Evolutionary conservation across 2,329 filamentous ascomycete genomes (phyloP), one percentile per base, ranked within the genome.

Genomic region (Zasmidium citrigriseum): DNA sequence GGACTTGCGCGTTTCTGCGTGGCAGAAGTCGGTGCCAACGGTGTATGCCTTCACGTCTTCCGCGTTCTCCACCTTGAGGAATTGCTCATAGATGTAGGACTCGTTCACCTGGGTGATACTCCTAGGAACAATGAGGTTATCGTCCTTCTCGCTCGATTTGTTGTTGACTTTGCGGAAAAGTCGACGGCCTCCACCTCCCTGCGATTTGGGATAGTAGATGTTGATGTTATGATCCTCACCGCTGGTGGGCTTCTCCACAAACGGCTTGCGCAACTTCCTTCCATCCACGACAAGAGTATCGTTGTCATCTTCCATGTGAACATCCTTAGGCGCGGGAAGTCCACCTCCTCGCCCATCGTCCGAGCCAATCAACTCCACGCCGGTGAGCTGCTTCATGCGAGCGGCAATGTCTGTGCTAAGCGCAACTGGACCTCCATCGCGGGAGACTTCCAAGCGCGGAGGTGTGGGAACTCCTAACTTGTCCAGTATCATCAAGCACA

Each of bases 31-130:
- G 0, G 92, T 88, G 0, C 95, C 95, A 18, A 99, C 96, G 0
- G 95, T 99, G 74, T 99, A 99, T 2, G 93, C 95, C 76, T 99
- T 99, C 70, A 99, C 93, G 73, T 99, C 95, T 75, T 99, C 95
- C 0, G 93, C 90, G 72, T 99, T 98, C 70, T 98, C 93, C 14
- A 97, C 93, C 65, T 91, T 87, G 79, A 99, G 88, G 68, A 99
- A 99, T 73, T 96, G 92, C 74, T 99, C 95, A 74, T 98, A 99
- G 62, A 99, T 86, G 78, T 93, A 99, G 74, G 93, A 98, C 69
- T 89, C 86, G 20, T 82, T 82, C 0, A 86, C 85, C 66, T 98
- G 91, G 0, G 89, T 89, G 61, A 98, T 89, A 52, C 88, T 91
- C 38, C 93, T 83, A 11, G 95, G 95, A 18, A 90, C 77, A 16